Evolutionary conservation across 2,329 filamentous ascomycete genomes (phyloP).

Genomic region (Botryotinia globosa): DNA sequence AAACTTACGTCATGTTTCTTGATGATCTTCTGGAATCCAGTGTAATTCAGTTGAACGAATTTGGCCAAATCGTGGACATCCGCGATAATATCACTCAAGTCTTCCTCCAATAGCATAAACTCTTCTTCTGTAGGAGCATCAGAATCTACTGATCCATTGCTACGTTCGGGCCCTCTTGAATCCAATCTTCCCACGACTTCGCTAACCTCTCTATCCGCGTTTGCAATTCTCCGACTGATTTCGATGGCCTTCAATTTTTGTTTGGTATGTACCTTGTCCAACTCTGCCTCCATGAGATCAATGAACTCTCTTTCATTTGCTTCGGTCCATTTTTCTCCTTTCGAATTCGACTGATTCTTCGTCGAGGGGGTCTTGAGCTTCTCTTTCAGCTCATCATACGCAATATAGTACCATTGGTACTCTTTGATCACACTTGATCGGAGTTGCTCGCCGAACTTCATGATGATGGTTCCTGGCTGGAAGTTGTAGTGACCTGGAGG

Average conservation of each 20-base stretch:
- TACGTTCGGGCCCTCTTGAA: conserved; percentile 51
- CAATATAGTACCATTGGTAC: conserved; percentile 98
- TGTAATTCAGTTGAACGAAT: conserved; percentile 98
- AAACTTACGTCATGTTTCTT: conserved; percentile 92
- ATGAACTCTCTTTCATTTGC: conserved; percentile 91
- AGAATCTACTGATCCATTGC: conserved; percentile 34
- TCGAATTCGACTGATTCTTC: conserved; percentile 47
- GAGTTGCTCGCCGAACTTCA: conserved; percentile 95
- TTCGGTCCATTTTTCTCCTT: conserved; percentile 74
- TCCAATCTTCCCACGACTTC: conserved; percentile 78
- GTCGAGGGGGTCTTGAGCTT: conserved; percentile 66
- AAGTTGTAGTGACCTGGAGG: conserved; percentile 28
- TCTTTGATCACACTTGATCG: conserved; percentile 94
- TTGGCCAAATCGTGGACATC: conserved; percentile 98
- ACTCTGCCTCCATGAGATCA: conserved; percentile 78
- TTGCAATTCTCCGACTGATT: conserved; percentile 84
- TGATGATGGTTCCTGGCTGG: conserved; percentile 54
- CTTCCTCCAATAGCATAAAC: conserved; percentile 89
- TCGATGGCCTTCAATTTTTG: conserved; percentile 97
- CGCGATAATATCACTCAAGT: conserved; percentile 95
- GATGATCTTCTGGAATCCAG: conserved; percentile 99
- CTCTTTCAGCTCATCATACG: conserved; percentile 89
- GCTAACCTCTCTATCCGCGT: conserved; percentile 83
- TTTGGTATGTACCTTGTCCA: conserved; percentile 97
- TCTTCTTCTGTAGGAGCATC: conserved; percentile 78